Conservation (phyloP, 345 rosid species). For the Sisymbrium altissimum region DNA sequence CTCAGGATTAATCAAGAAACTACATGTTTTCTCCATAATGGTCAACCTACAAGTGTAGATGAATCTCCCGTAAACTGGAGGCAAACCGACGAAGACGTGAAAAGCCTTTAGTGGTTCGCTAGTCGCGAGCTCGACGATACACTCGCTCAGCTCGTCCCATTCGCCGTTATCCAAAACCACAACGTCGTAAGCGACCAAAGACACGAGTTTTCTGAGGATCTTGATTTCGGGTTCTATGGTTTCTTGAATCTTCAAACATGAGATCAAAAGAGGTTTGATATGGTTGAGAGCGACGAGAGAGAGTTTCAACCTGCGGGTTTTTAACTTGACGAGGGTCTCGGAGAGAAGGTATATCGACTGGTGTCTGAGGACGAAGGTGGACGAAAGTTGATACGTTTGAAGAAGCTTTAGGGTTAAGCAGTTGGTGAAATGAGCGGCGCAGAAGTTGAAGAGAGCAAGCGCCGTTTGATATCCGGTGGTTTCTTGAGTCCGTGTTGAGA, state of each 20-base stretch:
- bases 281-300: neutral
- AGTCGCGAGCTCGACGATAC: neutral
- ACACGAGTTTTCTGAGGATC: neutral
- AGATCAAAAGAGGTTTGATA: neutral
- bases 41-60: neutral
- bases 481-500: neutral
- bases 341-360: neutral
- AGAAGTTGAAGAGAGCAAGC: neutral
- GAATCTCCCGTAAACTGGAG: neutral
- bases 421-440: neutral
- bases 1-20: neutral
- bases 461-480: neutral
- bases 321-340: neutral
- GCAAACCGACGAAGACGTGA: neutral
- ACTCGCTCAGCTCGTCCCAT: conserved; percentile 26
- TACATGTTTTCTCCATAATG: neutral
- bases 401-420: neutral
- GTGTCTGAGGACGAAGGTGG: neutral
- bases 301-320: neutral
- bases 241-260: neutral
- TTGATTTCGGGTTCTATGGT: neutral
- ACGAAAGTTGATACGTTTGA: neutral
- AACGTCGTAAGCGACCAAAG: neutral
- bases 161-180: neutral
- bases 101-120: neutral